Evolutionary conservation across 768 basidiomycete genomes (phyloP).

Genomic region (Mycena belliarum): DNA sequence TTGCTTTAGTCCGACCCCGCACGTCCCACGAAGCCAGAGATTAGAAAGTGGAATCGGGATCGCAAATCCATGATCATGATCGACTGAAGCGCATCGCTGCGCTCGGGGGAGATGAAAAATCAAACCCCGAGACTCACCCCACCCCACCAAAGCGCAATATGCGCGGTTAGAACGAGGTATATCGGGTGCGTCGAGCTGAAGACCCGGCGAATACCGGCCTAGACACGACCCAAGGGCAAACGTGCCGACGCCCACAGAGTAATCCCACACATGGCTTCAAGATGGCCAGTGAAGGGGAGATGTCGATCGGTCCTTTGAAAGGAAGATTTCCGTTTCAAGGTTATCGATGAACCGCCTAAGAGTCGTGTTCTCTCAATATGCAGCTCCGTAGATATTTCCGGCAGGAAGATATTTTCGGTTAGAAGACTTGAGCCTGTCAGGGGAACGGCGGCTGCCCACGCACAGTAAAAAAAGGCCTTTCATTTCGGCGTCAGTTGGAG

Average conservation of each 20-base stretch:
- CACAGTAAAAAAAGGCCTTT: neutral
- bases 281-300: neutral
- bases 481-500: neutral
- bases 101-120: neutral
- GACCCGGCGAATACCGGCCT: too few relatives aligned
- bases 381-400: neutral
- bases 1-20: neutral
- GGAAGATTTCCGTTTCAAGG: slow-evolving; percentile 4
- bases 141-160: too few relatives aligned
- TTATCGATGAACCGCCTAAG: slow-evolving; percentile 4
- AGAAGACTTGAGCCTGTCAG: neutral
- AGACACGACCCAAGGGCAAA: too few relatives aligned
- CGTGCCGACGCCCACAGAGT: too few relatives aligned
- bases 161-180: too few relatives aligned
- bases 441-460: too few relatives aligned
- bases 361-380: neutral
- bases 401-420: neutral
- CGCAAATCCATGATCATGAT: slow-evolving; percentile 4
- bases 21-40: neutral
- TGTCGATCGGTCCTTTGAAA: slow-evolving; percentile 2
- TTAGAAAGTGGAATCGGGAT: slow-evolving; percentile 1
- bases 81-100: neutral
- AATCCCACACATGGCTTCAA: too few relatives aligned
- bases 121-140: too few relatives aligned
- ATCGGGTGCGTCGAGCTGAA: too few relatives aligned